phyloP scores from a whole-genome alignment of 1,284 basidiomycete species.

The Sphagnurus paluster region DNA sequence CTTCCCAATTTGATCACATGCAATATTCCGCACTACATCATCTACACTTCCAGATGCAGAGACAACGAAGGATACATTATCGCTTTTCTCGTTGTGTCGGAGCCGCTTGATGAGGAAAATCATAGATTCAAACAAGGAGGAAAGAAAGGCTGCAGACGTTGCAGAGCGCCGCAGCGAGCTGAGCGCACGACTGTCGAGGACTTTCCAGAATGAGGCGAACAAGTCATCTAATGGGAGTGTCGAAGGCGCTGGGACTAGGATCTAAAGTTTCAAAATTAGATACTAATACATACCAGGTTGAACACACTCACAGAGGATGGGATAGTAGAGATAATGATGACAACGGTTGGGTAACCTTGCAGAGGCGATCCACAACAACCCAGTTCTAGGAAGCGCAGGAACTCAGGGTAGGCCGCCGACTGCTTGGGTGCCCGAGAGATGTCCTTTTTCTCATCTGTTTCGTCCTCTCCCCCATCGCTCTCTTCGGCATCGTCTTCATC shows the following conservation, averaged over 20 bases:
- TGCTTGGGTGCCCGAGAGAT: conserved; percentile 17
- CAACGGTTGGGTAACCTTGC: conserved; percentile 75
- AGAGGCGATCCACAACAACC: conserved; percentile 77
- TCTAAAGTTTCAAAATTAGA: conserved; percentile 23
- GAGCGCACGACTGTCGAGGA: conserved; percentile 65
- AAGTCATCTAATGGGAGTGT: conserved; percentile 43
- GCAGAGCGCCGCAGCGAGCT: conserved; percentile 50
- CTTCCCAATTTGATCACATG: conserved; percentile 46
- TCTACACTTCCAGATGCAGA: conserved; percentile 5
- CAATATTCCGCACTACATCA: conserved; percentile 28
- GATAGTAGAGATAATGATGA: conserved; percentile 80
- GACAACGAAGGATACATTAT: not conserved
- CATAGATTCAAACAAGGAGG: conserved; percentile 69
- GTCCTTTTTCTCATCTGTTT: conserved; percentile 18
- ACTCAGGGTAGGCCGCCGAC: conserved; percentile 64
- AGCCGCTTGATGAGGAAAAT: conserved; percentile 55
- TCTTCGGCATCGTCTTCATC: conserved; percentile 33
- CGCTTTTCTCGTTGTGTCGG: conserved; percentile 21
- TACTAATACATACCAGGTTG: not conserved
- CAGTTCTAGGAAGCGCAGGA: conserved; percentile 71
- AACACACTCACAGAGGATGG: conserved; percentile 52
- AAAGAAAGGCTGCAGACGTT: conserved; percentile 62
- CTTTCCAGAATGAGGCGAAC: conserved; percentile 77
- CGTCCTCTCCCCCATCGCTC: conserved; percentile 32
- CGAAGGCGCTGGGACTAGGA: conserved; percentile 28